Base-by-base conservation (phyloP, 2,329 filamentous ascomycete species). In the Colletotrichum sp. region DNA sequence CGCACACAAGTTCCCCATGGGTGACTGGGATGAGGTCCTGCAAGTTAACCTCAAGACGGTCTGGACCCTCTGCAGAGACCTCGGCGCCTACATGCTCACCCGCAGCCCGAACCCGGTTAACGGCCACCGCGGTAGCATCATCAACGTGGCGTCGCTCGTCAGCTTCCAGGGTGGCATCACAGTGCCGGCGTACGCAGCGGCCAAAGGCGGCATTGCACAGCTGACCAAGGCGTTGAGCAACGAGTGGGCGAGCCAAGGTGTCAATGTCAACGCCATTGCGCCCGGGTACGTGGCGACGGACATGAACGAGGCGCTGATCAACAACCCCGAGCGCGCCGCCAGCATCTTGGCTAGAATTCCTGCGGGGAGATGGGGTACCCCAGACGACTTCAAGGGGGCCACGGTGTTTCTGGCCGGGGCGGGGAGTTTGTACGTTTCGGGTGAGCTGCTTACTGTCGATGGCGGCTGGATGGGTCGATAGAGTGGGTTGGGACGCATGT, bases 381-480 rank as follows among this genome's bases (percentile, higher is more conserved):
- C 95, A 0, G 95, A 98, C 34, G 96, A 98, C 81, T 98, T 98
- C 83, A 96, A 96, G 87, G 95, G 95, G 0, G 93, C 92, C 0
- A 90, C 93, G 1, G 93, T 98, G 48, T 98, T 92, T 81, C 85
- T 98, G 78, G 94, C 94, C 2, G 94, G 94, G 80, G 89, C 87
- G 82, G 94, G 93, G 24, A 95, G 94, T 82, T 90, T 88, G 16
- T 98, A 98, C 86, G 93, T 98, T 55, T 95, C 91, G 79, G 96
- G 95, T 0, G 94, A 98, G 85, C 88, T 95, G 10, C 82, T 98
- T 79, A 93, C 94, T 28, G 94, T 98, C 59, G 96, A 98, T 84
- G 96, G 96, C 8, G 96, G 96, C 16, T 98, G 95, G 95, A 98
- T 98, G 95, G 95, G 94, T 2, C 89, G 95, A 88, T 98, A 87